These are phyloP conservation scores for Cicer bijugum DNA, from an alignment of 306 rosid genomes.

Conservation along the genomic window DNA sequence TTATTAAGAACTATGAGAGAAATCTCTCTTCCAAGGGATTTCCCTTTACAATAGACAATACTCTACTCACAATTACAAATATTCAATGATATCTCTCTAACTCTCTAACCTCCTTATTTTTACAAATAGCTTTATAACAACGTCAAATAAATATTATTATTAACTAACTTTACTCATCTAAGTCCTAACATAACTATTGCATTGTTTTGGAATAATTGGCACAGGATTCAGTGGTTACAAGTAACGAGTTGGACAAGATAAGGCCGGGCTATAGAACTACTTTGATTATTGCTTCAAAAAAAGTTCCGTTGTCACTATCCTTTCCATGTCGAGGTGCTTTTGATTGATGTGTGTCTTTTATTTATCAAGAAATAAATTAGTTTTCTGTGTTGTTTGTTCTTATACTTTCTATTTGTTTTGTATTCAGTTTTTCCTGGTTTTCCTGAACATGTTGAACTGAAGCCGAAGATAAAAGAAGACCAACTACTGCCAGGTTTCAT, in stretches of 20 bases:
- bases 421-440: constrained; percentile 55
- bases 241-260: constrained; percentile 52
- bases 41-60: no score
- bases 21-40: no score
- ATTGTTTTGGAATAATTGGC: not conserved
- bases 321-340: constrained; percentile 52
- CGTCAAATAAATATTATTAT: no score
- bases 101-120: no score
- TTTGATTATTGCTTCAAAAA: constrained; percentile 43
- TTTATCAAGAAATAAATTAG: constrained; percentile 7
- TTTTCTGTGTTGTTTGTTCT: constrained; percentile 22
- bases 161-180: no score
- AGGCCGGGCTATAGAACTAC: constrained; percentile 47
- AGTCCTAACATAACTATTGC: not conserved
- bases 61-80: no score
- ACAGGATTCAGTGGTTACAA: constrained; percentile 50
- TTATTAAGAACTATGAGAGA: no score
- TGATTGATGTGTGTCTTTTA: constrained; percentile 10
- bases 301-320: constrained; percentile 34
- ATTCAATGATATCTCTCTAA: no score
- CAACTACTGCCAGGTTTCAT: constrained; percentile 52
- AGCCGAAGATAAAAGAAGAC: constrained; percentile 35
- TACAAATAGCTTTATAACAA: no score
- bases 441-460: constrained; percentile 40
- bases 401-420: not conserved